phyloP scores from a whole-genome alignment of 345 rosid genomes.

The Citrus australasica region DNA sequence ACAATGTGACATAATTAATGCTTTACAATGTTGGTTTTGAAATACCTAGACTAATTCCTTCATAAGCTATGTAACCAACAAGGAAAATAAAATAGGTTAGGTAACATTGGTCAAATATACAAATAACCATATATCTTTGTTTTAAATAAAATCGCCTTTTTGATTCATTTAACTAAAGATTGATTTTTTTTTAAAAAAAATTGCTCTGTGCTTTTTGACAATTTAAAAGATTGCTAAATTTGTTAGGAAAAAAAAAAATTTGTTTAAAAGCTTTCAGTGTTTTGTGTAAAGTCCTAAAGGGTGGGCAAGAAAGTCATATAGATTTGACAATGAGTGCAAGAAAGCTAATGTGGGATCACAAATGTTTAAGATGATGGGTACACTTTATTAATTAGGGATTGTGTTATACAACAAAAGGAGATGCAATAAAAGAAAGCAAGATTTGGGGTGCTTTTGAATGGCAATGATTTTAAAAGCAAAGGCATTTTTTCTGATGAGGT shows the following conservation, averaged over 20 bases:
- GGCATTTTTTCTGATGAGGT: too few species aligned
- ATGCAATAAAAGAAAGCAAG: background rate
- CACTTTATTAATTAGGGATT: background rate
- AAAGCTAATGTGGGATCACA: constrained; percentile 13
- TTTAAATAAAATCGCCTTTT: too few species aligned
- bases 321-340: constrained; percentile 14
- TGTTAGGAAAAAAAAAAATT: background rate
- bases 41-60: background rate
- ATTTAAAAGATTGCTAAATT: background rate
- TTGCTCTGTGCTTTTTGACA: constrained; percentile 4
- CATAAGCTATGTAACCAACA: background rate
- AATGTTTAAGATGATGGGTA: background rate
- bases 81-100: background rate
- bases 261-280: constrained; percentile 18
- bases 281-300: constrained; percentile 12
- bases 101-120: background rate
- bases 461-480: background rate
- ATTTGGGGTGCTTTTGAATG: background rate
- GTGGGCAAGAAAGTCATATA: constrained; percentile 1
- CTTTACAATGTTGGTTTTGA: background rate
- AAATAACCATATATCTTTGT: background rate
- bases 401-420: background rate
- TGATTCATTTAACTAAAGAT: background rate
- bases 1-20: background rate
- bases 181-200: too few species aligned